Conservation (phyloP, 306 rosid genomes). For the Comarum palustre region DNA sequence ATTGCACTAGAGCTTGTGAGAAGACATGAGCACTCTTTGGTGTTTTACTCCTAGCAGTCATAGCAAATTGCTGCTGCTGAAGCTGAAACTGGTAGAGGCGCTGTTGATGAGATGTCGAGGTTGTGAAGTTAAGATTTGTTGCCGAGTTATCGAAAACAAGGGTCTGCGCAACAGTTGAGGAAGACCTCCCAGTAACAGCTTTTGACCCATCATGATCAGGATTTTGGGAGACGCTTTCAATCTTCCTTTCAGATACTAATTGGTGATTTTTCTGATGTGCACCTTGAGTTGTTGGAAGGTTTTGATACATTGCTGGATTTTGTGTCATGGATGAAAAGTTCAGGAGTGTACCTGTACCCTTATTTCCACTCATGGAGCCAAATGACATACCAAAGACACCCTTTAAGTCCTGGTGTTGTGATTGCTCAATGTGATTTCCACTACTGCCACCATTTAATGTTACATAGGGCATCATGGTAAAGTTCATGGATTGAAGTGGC, state of each 20-base stretch:
- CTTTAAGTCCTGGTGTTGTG: conserved; percentile 41
- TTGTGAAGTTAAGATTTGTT: conserved; percentile 48
- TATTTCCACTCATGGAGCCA: conserved; percentile 29
- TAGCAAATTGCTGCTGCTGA: conserved; percentile 47
- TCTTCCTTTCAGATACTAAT: conserved; percentile 41
- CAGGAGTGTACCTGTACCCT: conserved; percentile 26
- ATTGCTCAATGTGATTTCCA: conserved; percentile 46
- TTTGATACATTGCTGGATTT: conserved; percentile 38
- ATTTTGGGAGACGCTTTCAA: conserved; percentile 36
- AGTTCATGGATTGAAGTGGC: conserved; percentile 58
- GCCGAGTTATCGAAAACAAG: conserved; percentile 66
- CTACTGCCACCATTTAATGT: conserved; percentile 38
- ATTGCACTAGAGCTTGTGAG: conserved; percentile 37
- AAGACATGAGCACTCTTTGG: conserved; percentile 39
- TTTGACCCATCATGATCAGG: conserved; percentile 43
- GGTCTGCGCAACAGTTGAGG: conserved; percentile 43
- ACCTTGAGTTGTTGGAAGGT: conserved; percentile 45
- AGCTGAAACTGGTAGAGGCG: conserved; percentile 41
- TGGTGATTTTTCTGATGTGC: conserved; percentile 45
- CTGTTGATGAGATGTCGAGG: conserved; percentile 50
- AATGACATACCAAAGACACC: conserved; percentile 60
- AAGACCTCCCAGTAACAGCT: conserved; percentile 41
- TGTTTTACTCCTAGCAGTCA: conserved; percentile 27
- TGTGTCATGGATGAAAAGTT: conserved; percentile 29
- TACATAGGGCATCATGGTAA: conserved; percentile 51